Evolutionary conservation across 768 basidiomycete species (phyloP).

Genomic region (Hypholoma sublateritium): DNA sequence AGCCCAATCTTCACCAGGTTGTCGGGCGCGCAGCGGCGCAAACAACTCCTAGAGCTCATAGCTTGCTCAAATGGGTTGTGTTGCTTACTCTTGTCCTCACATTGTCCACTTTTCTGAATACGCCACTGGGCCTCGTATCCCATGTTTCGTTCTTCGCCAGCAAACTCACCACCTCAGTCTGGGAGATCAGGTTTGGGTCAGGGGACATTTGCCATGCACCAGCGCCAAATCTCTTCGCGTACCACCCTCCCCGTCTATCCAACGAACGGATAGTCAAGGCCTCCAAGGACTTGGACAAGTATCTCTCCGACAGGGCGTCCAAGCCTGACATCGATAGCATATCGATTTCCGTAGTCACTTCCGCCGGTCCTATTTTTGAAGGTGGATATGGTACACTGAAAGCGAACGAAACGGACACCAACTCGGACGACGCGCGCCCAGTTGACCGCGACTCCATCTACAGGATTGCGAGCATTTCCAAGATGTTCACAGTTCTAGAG

Average conservation of each 20-base stretch:
- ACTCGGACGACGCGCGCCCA: slow-evolving; percentile 11
- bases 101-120: background rate
- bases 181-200: background rate
- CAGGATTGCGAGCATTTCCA: slow-evolving; percentile 51
- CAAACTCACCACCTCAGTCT: background rate
- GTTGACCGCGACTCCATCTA: slow-evolving; percentile 48
- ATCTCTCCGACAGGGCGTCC: slow-evolving; percentile 25
- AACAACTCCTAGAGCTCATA: background rate
- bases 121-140: background rate
- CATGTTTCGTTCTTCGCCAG: background rate
- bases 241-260: slow-evolving; percentile 23
- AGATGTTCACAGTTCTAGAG: slow-evolving; percentile 49
- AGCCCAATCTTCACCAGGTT: background rate
- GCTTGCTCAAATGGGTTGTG: background rate
- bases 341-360: slow-evolving; percentile 48
- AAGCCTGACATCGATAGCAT: slow-evolving; percentile 47
- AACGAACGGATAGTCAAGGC: slow-evolving; percentile 21
- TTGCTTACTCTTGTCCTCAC: background rate
- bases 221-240: slow-evolving; percentile 26
- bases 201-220: slow-evolving; percentile 19
- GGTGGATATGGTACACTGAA: slow-evolving; percentile 39
- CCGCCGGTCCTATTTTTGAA: slow-evolving; percentile 45
- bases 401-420: slow-evolving; percentile 41
- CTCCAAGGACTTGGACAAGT: slow-evolving; percentile 24
- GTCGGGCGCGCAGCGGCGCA: background rate